These are phyloP conservation scores for Sophora flavescens DNA, from an alignment of 306 rosid genomes.

Conservation along the genomic window DNA sequence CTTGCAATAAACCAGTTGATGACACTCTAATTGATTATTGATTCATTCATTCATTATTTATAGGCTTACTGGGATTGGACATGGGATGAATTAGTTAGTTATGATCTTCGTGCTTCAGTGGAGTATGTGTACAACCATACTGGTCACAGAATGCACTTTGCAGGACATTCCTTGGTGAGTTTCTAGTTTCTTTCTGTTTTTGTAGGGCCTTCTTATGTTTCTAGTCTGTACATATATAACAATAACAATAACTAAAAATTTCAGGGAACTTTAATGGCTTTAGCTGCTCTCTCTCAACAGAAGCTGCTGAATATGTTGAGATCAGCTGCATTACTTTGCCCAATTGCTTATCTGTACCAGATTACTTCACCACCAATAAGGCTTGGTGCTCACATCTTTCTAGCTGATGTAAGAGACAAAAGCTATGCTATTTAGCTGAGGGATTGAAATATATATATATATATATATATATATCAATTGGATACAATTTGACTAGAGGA, in stretches of 20 bases:
- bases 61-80: constrained; percentile 93
- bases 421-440: background rate
- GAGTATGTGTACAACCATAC: constrained; percentile 70
- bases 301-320: constrained; percentile 57
- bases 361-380: constrained; percentile 58
- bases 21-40: background rate
- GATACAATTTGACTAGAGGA: constrained; percentile 25
- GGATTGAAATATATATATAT: background rate
- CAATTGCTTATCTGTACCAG: constrained; percentile 75
- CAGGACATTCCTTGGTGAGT: constrained; percentile 83
- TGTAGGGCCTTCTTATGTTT: background rate
- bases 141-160: constrained; percentile 70
- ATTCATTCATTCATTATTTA: background rate
- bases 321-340: constrained; percentile 80
- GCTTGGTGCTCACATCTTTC: constrained; percentile 58
- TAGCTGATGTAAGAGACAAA: constrained; percentile 59
- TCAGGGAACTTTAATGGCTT: constrained; percentile 78
- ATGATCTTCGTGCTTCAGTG: constrained; percentile 74
- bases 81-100: constrained; percentile 82
- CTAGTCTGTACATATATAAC: background rate
- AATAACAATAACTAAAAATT: constrained; percentile 13
- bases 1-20: background rate
- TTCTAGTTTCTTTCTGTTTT: background rate
- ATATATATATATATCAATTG: background rate
- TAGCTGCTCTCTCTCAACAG: constrained; percentile 67